These are phyloP conservation scores for Rubroboletus pulcherrimus DNA, from an alignment of 768 basidiomycete genomes.

Conservation along the genomic window DNA sequence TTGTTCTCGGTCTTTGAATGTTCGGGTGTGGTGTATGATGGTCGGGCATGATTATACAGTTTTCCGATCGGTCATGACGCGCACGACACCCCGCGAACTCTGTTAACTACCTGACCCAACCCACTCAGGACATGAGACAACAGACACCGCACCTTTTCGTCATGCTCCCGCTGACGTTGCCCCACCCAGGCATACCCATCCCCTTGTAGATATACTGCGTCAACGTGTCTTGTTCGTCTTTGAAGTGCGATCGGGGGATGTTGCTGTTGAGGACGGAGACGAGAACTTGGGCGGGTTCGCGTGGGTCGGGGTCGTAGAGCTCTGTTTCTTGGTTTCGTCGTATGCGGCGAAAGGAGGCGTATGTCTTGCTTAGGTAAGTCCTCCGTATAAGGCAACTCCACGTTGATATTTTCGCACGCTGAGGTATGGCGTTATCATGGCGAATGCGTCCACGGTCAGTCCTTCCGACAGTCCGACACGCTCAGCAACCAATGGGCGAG, in stretches of 20 bases:
- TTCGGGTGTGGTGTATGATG: background rate
- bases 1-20: background rate
- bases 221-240: conserved; percentile 79
- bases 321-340: conserved; percentile 88
- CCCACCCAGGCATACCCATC: conserved; percentile 65
- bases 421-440: conserved; percentile 20
- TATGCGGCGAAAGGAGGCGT: conserved; percentile 81
- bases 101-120: conserved; percentile 56
- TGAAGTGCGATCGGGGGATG: conserved; percentile 70
- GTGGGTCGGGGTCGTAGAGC: conserved; percentile 81
- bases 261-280: conserved; percentile 93
- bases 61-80: conserved; percentile 71
- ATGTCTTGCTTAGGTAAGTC: too few relatives aligned
- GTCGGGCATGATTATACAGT: conserved; percentile 38
- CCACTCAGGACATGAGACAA: background rate
- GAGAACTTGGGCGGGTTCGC: conserved; percentile 69
- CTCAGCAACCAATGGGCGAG: background rate
- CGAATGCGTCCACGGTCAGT: conserved; percentile 12
- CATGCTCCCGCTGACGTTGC: conserved; percentile 63
- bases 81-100: conserved; percentile 94
- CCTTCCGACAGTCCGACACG: too few relatives aligned
- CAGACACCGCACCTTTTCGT: conserved; percentile 72
- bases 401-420: too few relatives aligned
- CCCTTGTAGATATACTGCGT: conserved; percentile 99
- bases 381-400: too few relatives aligned